Base-by-base conservation (phyloP, 2,329 filamentous ascomycete genomes). In the Colletotrichum trifolii region DNA sequence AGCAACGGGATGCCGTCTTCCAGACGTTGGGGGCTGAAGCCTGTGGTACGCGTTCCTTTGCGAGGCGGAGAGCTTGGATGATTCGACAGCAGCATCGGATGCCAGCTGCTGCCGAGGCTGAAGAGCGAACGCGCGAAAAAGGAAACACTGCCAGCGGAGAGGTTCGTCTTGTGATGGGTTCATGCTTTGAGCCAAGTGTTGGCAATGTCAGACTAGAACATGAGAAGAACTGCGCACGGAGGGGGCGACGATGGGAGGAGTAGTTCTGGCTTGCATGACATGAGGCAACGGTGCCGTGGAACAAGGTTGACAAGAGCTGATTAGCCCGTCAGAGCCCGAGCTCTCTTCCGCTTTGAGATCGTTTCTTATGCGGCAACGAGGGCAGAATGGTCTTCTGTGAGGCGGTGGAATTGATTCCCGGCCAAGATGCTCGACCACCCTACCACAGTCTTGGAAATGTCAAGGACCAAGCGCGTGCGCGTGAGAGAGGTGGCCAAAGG, bases 231-330 rank as follows among this genome's bases (percentile, higher is more conserved):
- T 39, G 45, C 15, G 54, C 61, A 64, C 61, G 43, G 57, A 53
- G 45, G 52, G 13, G 11, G 8, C 15, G 46, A 17, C 36, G 40
- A 62, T 62, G 57, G 25, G 52, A 52, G 36, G 35, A 62, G 57
- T 13, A 62, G 52, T 65, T 62, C 57, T 61, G 46, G 10, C 52
- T 42, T 65, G 62, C 62, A 65, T 65, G 52, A 39, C 47, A 10
- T 62, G 62, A 65, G 62, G 62, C 62, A 56, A 56, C 58, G 58
- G 57, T 47, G 58, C 42, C 39, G 35, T 46, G 17, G 34, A 38
- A 35, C 17, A 38, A 25, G 36, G 47, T 53, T 36, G 58, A 64
- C 17, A 54, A 39, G 25, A 42, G 39, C 35, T 42, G 34, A 35
- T 56, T 40, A 34, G 45, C 17, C 45, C 9, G 17, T 12, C 36